A percentile compares a stretch with the other conserved stretches of the same genome.
phyloP scores from a whole-genome alignment of 176 grass and related monocot genomes.

The Chrysopogon serrulatus region DNA sequence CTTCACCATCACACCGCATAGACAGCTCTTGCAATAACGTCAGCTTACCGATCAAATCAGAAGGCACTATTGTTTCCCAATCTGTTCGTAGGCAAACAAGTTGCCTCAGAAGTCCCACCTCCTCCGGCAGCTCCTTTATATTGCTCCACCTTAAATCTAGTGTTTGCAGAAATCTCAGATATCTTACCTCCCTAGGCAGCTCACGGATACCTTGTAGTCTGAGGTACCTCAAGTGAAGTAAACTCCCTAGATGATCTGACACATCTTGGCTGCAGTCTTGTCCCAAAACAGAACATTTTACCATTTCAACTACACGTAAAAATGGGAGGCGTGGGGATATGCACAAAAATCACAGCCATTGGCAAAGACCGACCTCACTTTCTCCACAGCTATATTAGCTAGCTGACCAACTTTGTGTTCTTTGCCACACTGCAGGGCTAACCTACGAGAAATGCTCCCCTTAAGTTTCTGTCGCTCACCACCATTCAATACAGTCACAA shows the following conservation, averaged over 20 bases:
- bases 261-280: background rate
- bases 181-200: background rate
- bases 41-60: background rate
- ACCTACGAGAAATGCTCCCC: background rate
- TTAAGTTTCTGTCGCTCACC: background rate
- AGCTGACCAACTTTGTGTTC: background rate
- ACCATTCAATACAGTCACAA: background rate
- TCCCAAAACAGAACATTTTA: background rate
- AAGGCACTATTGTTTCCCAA: rapidly evolving
- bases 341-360: background rate
- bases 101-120: background rate
- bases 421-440: background rate
- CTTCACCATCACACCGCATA: no score
- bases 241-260: background rate
- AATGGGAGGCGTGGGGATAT: background rate
- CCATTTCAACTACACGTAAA: background rate
- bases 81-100: background rate
- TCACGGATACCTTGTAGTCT: rapidly evolving
- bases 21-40: background rate
- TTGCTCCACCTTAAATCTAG: rapidly evolving
- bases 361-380: background rate
- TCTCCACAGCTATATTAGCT: background rate
- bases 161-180: background rate
- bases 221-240: background rate
- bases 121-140: background rate